phyloP scores from a whole-genome alignment of 164 flowering plant genomes.

The Sextonia rubra region DNA sequence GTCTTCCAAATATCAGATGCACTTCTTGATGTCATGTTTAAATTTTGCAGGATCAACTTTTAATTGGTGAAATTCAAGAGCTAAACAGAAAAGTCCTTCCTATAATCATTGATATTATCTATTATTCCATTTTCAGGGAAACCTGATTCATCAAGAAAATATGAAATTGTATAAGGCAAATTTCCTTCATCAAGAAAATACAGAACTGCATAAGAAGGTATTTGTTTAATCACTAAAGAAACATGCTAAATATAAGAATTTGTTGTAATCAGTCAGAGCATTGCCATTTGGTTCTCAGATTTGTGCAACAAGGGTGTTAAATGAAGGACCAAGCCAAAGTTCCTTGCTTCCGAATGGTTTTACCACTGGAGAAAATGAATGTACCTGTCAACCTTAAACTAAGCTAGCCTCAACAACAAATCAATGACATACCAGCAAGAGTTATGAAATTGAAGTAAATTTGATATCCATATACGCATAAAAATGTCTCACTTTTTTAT shows the following conservation, averaged over 20 bases:
- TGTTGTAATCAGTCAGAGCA: conserved; percentile 5
- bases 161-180: conserved; percentile 68
- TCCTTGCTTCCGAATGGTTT: conserved; percentile 30
- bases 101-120: not conserved
- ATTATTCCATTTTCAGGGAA: conserved; percentile 43
- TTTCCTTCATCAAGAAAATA: conserved; percentile 52
- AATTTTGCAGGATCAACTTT: conserved; percentile 59
- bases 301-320: conserved; percentile 44
- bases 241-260: not conserved
- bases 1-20: not conserved
- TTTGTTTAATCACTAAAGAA: conserved; percentile 11
- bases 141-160: conserved; percentile 71
- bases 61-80: conserved; percentile 73
- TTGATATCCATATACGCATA: not conserved
- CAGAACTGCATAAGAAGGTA: conserved; percentile 56
- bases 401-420: conserved; percentile 64
- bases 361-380: conserved; percentile 34
- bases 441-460: conserved; percentile 50
- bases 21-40: conserved; percentile 12
- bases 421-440: conserved; percentile 33
- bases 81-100: conserved; percentile 60
- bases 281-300: conserved; percentile 34
- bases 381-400: conserved; percentile 63
- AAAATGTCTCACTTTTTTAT: not conserved
- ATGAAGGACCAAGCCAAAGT: conserved; percentile 40